Conservation (phyloP, 495 filamentous ascomycete species). For the Daldinia childiae region DNA sequence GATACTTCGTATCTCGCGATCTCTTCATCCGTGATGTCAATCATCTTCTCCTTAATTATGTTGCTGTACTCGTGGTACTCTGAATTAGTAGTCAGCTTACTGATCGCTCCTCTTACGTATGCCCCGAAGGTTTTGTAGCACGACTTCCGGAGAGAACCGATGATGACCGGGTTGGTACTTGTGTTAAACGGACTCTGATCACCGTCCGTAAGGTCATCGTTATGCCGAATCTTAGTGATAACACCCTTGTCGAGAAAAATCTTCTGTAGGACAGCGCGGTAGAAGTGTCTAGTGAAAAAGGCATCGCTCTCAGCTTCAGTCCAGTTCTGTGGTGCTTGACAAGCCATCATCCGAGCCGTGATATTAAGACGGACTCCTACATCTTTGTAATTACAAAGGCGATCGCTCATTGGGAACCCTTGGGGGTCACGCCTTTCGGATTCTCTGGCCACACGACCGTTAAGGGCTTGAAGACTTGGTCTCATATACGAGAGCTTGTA, state of each 20-base stretch:
- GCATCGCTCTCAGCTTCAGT: constrained; percentile 76
- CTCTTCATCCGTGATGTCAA: constrained; percentile 73
- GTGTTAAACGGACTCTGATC: constrained; percentile 58
- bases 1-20: constrained; percentile 71
- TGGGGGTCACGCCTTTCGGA: constrained; percentile 78
- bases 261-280: constrained; percentile 87
- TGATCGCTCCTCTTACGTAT: constrained; percentile 82
- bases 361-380: constrained; percentile 87
- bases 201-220: constrained; percentile 47
- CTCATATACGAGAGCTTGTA: constrained; percentile 76
- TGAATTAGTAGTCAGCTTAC: constrained; percentile 72
- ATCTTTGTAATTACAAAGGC: constrained; percentile 67
- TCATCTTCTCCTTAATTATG: constrained; percentile 68
- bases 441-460: constrained; percentile 55
- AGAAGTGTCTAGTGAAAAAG: constrained; percentile 96
- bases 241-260: constrained; percentile 86
- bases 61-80: constrained; percentile 61
- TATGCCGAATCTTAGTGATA: constrained; percentile 65
- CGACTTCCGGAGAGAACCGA: constrained; percentile 82
- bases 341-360: constrained; percentile 95
- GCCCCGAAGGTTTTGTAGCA: constrained; percentile 79
- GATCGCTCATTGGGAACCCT: constrained; percentile 90
- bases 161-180: constrained; percentile 77
- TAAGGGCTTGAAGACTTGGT: constrained; percentile 69
- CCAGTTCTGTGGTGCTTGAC: constrained; percentile 95